phyloP scores from a whole-genome alignment of 2,329 filamentous ascomycete species.

The Fusarium tjaetaba region DNA sequence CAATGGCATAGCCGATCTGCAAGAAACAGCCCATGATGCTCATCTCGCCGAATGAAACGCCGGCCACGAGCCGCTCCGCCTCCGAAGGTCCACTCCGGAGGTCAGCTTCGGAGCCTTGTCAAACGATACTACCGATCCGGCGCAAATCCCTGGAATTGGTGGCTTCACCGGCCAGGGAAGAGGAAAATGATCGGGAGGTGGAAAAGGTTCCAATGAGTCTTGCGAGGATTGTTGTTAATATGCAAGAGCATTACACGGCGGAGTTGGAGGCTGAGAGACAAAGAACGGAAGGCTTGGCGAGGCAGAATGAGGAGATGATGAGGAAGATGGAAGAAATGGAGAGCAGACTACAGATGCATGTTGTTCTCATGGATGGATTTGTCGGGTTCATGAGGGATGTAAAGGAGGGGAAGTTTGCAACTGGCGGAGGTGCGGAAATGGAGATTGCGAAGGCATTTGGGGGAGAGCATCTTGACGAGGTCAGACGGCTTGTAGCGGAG shows the following conservation, averaged over 20 bases:
- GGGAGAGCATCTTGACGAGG: neutral
- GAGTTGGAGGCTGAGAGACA: conserved; percentile 28
- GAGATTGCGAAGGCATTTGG: conserved; percentile 22
- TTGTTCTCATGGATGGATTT: conserved; percentile 35
- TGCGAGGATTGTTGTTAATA: conserved; percentile 26
- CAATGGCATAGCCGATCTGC: neutral
- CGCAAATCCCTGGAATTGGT: neutral
- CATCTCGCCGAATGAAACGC: conserved; percentile 24
- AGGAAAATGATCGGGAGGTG: neutral
- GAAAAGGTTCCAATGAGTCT: conserved; percentile 18
- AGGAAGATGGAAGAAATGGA: conserved; percentile 17
- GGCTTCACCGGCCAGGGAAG: fast-evolving
- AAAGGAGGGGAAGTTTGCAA: conserved; percentile 9
- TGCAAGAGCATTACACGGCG: conserved; percentile 36
- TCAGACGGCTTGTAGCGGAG: neutral
- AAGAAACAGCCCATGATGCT: neutral
- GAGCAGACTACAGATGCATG: conserved; percentile 29
- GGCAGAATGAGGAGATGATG: conserved; percentile 4
- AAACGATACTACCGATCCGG: neutral
- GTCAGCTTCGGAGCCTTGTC: neutral
- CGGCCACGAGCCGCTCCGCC: conserved; percentile 14
- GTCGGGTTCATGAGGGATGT: conserved; percentile 33
- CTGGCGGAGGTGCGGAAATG: neutral
- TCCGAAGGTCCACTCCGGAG: conserved; percentile 19
- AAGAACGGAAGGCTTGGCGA: neutral